phyloP scores from a whole-genome alignment of 805 yeast genomes.

The Saturnispora ahearnii region DNA sequence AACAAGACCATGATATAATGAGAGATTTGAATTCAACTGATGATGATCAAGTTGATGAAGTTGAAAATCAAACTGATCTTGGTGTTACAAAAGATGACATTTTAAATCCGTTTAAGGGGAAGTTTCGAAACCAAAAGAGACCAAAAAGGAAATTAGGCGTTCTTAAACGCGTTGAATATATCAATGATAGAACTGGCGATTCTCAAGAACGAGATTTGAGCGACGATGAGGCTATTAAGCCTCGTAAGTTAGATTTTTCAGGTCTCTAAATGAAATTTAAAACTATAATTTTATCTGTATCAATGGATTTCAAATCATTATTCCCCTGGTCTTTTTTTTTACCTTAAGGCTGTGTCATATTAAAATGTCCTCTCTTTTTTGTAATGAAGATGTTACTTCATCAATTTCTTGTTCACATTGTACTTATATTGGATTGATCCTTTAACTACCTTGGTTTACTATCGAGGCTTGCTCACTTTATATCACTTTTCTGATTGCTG shows the following conservation, averaged over 20 bases:
- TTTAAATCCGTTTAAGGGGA: conserved; percentile 19
- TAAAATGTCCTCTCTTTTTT: too few relatives aligned
- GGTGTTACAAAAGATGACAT: conserved; percentile 18
- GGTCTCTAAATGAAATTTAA: not conserved
- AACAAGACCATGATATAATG: conserved; percentile 5
- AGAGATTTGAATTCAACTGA: not conserved
- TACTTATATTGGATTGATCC: too few relatives aligned
- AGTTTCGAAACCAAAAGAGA: not conserved
- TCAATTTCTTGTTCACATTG: too few relatives aligned
- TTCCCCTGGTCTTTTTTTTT: too few relatives aligned
- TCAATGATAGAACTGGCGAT: conserved; percentile 28
- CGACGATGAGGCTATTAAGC: conserved; percentile 30
- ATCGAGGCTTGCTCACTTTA: too few relatives aligned
- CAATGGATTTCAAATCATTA: not conserved
- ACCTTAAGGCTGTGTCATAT: too few relatives aligned
- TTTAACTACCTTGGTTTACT: too few relatives aligned
- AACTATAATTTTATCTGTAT: not conserved
- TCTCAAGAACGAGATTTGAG: conserved; percentile 24
- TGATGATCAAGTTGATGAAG: not conserved
- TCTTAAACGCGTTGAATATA: conserved; percentile 15
- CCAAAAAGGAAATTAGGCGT: not conserved
- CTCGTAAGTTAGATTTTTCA: conserved; percentile 31
- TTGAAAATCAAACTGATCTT: conserved; percentile 11
- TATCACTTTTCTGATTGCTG: too few relatives aligned
- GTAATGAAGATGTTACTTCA: too few relatives aligned